Percentiles rank a stretch among this genome's conserved stretches.
Evolutionary conservation across 2,329 filamentous ascomycete genomes (phyloP).

Genomic region (Nannizziopsis arthrosporioides): DNA sequence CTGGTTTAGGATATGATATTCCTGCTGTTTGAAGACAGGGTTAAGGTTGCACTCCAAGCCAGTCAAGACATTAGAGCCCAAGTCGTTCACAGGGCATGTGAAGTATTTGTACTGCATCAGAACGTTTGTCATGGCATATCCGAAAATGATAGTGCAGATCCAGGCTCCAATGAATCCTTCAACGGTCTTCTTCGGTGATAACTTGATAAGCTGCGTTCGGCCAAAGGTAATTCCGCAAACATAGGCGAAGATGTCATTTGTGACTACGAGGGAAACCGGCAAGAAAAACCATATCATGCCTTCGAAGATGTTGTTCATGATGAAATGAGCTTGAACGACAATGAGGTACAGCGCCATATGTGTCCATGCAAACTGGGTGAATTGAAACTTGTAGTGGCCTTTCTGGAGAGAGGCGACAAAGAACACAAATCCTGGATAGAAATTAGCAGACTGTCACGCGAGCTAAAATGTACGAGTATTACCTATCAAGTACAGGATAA

Average conservation of each 20-base stretch:
- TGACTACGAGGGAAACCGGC: constrained; percentile 87
- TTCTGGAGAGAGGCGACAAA: constrained; percentile 92
- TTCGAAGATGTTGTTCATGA: constrained; percentile 99
- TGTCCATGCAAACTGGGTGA: constrained; percentile 98
- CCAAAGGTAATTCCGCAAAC: constrained; percentile 96
- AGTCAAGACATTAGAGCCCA: constrained; percentile 85
- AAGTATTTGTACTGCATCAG: constrained; percentile 92
- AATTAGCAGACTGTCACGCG: not conserved
- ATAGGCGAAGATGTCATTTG: constrained; percentile 97
- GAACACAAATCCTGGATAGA: constrained; percentile 73
- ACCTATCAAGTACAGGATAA: constrained; percentile 96
- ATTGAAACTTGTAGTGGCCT: constrained; percentile 95
- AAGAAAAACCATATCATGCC: constrained; percentile 99
- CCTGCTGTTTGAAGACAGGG: constrained; percentile 72
- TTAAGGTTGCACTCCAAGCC: constrained; percentile 84
- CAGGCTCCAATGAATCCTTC: constrained; percentile 94
- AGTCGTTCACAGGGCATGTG: constrained; percentile 92
- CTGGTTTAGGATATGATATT: constrained; percentile 60
- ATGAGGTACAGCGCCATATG: constrained; percentile 98
- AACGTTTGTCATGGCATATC: constrained; percentile 66
- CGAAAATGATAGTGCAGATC: constrained; percentile 86
- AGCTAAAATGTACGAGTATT: constrained; percentile 25
- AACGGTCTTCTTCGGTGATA: constrained; percentile 98
- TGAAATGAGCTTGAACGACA: constrained; percentile 94
- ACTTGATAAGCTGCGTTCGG: constrained; percentile 89